Percentiles rank a stretch among this genome's conserved stretches.
These are phyloP conservation scores for Ambrosiella beaveri DNA, from an alignment of 2,329 filamentous ascomycete species.

Conservation along the genomic window DNA sequence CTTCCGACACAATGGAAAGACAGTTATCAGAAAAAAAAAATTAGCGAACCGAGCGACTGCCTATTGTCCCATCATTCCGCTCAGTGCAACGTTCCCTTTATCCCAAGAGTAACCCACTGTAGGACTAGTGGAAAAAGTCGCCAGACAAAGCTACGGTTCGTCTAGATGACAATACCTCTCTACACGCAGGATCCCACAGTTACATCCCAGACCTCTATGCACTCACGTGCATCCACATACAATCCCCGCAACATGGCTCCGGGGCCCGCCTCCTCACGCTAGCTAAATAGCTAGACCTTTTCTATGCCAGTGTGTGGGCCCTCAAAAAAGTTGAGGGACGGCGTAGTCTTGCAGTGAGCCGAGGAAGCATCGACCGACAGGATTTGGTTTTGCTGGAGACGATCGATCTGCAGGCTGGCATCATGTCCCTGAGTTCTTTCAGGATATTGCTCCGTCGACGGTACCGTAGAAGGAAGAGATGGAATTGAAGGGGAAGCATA, in stretches of 20 bases:
- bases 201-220: background rate
- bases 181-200: background rate
- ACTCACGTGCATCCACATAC: background rate
- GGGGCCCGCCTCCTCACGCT: background rate
- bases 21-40: too few species aligned
- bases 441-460: background rate
- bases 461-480: background rate
- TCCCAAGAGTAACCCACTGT: too few species aligned
- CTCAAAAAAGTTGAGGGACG: too few species aligned
- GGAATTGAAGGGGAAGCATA: background rate
- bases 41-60: too few species aligned
- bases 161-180: background rate
- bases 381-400: background rate
- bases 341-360: background rate
- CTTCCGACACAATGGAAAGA: too few species aligned
- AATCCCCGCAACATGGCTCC: background rate
- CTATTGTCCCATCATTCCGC: background rate
- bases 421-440: background rate
- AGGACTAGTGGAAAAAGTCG: background rate
- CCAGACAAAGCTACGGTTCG: background rate
- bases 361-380: background rate
- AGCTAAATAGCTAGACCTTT: too few species aligned
- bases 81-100: too few species aligned
- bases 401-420: background rate
- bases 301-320: too few species aligned